Evolutionary conservation across 83 land plant genomes (phyloP).

Genomic region (Thuja plicata): DNA sequence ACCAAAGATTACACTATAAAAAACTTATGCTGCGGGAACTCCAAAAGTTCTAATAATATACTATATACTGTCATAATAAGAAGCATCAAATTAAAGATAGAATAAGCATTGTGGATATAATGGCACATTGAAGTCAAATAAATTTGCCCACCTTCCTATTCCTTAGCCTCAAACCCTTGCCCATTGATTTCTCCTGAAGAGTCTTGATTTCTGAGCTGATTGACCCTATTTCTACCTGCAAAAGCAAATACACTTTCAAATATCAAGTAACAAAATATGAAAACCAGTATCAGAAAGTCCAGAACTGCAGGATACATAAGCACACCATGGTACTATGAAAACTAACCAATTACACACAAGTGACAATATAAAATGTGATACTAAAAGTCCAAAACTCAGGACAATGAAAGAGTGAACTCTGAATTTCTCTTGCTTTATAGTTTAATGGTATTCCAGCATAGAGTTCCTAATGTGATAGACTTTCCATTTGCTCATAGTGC

Average conservation of each 20-base stretch:
- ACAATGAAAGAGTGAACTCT: background rate
- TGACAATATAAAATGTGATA: background rate
- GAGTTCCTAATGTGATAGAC: background rate
- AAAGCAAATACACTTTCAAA: constrained; percentile 6
- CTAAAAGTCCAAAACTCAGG: background rate
- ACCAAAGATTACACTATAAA: background rate
- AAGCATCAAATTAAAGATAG: background rate
- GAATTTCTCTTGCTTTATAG: background rate
- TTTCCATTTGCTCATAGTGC: background rate
- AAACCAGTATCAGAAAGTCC: background rate
- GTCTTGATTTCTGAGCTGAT: constrained; percentile 96
- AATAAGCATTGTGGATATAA: background rate
- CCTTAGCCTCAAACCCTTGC: constrained; percentile 94
- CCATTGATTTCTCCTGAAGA: constrained; percentile 98
- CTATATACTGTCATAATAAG: background rate
- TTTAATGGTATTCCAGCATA: background rate
- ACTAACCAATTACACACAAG: too few species aligned
- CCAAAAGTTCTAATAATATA: background rate
- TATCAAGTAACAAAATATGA: background rate
- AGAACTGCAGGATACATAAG: background rate
- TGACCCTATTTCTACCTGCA: constrained; percentile 93
- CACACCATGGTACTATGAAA: too few species aligned
- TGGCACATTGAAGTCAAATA: background rate
- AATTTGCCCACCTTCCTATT: constrained; percentile 79
- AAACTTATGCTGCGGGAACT: background rate